These are phyloP conservation scores for Wickerhamomyces chaumierensis DNA, from an alignment of 805 yeast species.

Conservation along the genomic window DNA sequence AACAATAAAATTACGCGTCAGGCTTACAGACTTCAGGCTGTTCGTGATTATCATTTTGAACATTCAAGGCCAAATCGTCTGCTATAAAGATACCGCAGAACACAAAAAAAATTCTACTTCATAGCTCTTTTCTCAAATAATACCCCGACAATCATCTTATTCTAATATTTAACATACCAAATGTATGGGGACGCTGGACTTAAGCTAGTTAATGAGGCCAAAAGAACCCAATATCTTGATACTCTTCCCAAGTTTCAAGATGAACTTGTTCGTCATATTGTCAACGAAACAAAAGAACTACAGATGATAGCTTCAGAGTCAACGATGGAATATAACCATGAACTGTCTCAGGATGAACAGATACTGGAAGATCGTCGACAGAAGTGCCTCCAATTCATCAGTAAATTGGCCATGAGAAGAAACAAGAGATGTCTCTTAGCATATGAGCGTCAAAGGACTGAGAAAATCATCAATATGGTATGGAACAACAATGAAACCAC, in stretches of 20 bases:
- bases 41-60: no score
- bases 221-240: slow-evolving; percentile 58
- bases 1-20: no score
- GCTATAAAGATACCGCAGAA: no score
- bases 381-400: slow-evolving; percentile 8
- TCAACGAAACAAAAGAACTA: slow-evolving; percentile 60
- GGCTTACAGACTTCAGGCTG: no score
- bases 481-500: slow-evolving; percentile 60
- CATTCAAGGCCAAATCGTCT: no score
- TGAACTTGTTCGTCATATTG: slow-evolving; percentile 55
- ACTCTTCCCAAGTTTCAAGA: slow-evolving; percentile 60
- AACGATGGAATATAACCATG: neutral
- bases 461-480: slow-evolving; percentile 49
- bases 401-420: slow-evolving; percentile 44
- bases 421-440: slow-evolving; percentile 87
- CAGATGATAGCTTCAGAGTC: slow-evolving; percentile 28
- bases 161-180: neutral
- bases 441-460: slow-evolving; percentile 64
- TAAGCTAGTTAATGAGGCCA: slow-evolving; percentile 78
- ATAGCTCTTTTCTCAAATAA: no score
- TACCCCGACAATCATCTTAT: no score
- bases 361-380: slow-evolving; percentile 1
- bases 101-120: no score
- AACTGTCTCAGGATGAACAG: slow-evolving; percentile 3
- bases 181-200: slow-evolving; percentile 90